Percentiles rank a stretch among this genome's conserved stretches.
These are phyloP conservation scores for Microdochium paspali DNA, from an alignment of 2,329 filamentous ascomycete genomes.

Conservation along the genomic window DNA sequence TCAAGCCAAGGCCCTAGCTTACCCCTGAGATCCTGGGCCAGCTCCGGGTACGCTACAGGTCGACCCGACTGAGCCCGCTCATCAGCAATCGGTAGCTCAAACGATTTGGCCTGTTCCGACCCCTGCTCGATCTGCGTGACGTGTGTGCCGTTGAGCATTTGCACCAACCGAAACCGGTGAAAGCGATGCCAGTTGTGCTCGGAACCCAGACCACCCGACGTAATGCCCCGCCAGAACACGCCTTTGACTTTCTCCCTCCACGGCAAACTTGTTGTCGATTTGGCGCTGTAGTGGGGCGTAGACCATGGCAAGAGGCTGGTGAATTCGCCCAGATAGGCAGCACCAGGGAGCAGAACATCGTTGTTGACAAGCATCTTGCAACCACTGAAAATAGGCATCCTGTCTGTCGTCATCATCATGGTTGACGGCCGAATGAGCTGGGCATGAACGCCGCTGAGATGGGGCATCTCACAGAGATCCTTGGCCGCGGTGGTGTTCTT, in stretches of 20 bases:
- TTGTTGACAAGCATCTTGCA: constrained; percentile 31
- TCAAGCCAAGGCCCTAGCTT: constrained; percentile 19
- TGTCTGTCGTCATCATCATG: constrained; percentile 26
- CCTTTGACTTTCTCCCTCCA: constrained; percentile 41
- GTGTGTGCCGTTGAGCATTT: constrained; percentile 8
- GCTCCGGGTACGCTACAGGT: background rate
- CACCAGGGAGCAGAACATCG: constrained; percentile 42
- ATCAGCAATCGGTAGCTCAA: constrained; percentile 19
- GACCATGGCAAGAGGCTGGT: constrained; percentile 25
- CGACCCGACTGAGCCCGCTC: constrained; percentile 5
- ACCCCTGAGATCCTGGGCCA: background rate
- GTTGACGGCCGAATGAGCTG: constrained; percentile 32
- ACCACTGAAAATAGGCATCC: constrained; percentile 30
- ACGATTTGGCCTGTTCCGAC: constrained; percentile 11
- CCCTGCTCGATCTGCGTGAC: constrained; percentile 16
- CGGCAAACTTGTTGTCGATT: constrained; percentile 22
- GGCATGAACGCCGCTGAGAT: constrained; percentile 33
- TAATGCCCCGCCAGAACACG: constrained; percentile 49
- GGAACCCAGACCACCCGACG: constrained; percentile 34
- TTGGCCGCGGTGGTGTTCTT: constrained; percentile 13
- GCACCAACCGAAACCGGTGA: constrained; percentile 38
- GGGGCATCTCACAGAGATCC: constrained; percentile 33
- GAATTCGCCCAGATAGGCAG: constrained; percentile 36
- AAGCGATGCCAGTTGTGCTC: constrained; percentile 26
- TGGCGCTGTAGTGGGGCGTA: constrained; percentile 30